Evolutionary conservation across 192 early-diverging fungal genomes (phyloP).

Genomic region (Cetraspora pellucida): DNA sequence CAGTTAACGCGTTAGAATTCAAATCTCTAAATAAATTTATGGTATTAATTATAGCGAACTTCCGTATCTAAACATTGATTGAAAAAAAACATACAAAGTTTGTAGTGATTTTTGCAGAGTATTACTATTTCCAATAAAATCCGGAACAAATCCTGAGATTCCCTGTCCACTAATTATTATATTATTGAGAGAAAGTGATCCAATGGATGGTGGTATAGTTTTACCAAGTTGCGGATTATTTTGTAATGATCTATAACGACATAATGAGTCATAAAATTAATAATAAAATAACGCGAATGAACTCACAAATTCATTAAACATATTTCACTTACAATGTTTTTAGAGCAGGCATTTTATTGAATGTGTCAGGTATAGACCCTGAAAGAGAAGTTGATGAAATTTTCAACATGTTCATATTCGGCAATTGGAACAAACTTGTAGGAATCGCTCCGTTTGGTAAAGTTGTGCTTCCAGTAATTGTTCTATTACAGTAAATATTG

Average conservation of each 20-base stretch:
- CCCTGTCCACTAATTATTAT: neutral
- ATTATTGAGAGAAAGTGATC: neutral
- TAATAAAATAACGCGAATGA: neutral
- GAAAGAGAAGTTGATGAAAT: neutral
- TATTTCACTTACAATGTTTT: neutral
- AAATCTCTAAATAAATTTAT: constrained; percentile 18
- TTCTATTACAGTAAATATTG: neutral
- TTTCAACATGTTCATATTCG: neutral
- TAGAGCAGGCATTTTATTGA: constrained; percentile 13
- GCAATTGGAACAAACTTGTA: neutral
- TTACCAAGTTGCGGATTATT: neutral
- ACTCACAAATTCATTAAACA: neutral
- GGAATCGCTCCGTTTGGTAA: neutral
- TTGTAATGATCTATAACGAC: too few relatives aligned
- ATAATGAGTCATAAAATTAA: neutral
- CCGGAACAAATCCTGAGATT: neutral
- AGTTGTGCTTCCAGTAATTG: neutral
- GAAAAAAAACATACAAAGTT: constrained; percentile 20
- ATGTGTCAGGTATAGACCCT: constrained; percentile 8
- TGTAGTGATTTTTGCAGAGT: constrained; percentile 6
- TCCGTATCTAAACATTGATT: neutral
- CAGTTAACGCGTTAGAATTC: constrained; percentile 3
- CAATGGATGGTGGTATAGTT: constrained; percentile 6
- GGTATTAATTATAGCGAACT: neutral
- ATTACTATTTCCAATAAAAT: constrained; percentile 17